Conservation (phyloP, 1,284 basidiomycete genomes). For the Leccinum glutinopallens region DNA sequence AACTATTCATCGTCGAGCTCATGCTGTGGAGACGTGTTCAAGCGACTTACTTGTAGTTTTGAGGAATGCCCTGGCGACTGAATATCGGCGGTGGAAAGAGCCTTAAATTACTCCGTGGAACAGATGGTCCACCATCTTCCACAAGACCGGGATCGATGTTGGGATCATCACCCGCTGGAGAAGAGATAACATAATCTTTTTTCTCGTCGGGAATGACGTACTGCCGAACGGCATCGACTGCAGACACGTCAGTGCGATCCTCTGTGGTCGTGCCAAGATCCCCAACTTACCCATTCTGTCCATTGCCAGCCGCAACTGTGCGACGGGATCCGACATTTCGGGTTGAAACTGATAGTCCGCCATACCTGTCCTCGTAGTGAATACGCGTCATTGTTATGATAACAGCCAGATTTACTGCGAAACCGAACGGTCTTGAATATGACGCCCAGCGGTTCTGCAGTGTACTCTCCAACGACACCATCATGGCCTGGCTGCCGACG, state of each 20-base stretch:
- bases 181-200: slow-evolving; percentile 55
- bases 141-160: slow-evolving; percentile 40
- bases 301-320: slow-evolving; percentile 72
- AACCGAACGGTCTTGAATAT: slow-evolving; percentile 86
- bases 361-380: slow-evolving; percentile 64
- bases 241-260: slow-evolving; percentile 2
- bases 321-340: slow-evolving; percentile 66
- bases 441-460: slow-evolving; percentile 74
- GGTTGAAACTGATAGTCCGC: slow-evolving; percentile 90
- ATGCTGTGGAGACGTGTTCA: neutral
- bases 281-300: slow-evolving; percentile 64
- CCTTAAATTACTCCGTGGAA: slow-evolving; percentile 58
- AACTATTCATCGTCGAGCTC: slow-evolving; percentile 47
- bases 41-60: slow-evolving; percentile 68
- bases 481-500: slow-evolving; percentile 44
- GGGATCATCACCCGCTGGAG: slow-evolving; percentile 28
- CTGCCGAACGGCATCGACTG: slow-evolving; percentile 72
- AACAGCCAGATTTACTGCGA: slow-evolving; percentile 62
- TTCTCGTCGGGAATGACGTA: slow-evolving; percentile 70
- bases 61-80: slow-evolving; percentile 74
- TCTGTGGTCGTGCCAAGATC: slow-evolving; percentile 11
- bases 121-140: slow-evolving; percentile 16
- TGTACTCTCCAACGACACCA: slow-evolving; percentile 72
- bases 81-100: slow-evolving; percentile 85
- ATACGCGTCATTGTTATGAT: neutral